A percentile compares a stretch with the other conserved stretches of the same genome.
Evolutionary conservation across 2,329 filamentous ascomycete species (phyloP).

Genomic region (Colletotrichum sp.): DNA sequence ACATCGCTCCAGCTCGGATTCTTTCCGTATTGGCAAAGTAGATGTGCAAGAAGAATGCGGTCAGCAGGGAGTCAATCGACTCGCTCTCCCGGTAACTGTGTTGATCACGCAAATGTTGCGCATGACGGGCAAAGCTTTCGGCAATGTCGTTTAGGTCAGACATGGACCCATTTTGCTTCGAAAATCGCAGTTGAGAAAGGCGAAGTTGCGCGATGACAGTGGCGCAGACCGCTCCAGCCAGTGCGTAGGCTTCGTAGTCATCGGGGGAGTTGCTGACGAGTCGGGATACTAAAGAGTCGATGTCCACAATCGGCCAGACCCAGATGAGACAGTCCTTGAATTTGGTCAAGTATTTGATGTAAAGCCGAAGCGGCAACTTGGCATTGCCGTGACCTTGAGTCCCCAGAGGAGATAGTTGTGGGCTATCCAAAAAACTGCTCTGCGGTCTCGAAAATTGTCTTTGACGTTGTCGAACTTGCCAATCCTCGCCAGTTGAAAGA

Average conservation of each 20-base stretch:
- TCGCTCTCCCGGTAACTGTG: conserved; percentile 29
- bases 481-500: neutral
- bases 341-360: neutral
- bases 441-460: neutral
- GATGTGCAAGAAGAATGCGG: conserved; percentile 31
- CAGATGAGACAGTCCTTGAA: neutral
- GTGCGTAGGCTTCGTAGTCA: conserved; percentile 26
- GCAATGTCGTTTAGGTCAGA: neutral
- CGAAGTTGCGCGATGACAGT: conserved; percentile 30
- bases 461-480: neutral
- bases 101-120: conserved; percentile 17
- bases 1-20: conserved; percentile 8
- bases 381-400: neutral
- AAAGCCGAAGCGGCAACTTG: neutral
- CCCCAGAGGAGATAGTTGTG: neutral
- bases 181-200: conserved; percentile 14
- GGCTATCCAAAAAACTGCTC: neutral
- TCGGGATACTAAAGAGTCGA: neutral
- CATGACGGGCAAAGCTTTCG: neutral
- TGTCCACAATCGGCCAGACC: neutral
- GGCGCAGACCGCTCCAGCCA: conserved; percentile 29
- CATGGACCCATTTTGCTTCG: neutral
- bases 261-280: neutral
- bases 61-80: conserved; percentile 24
- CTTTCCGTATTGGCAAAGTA: conserved; percentile 33